Base-by-base conservation (phyloP, 2,329 filamentous ascomycete species). In the Aspergillus candidus region DNA sequence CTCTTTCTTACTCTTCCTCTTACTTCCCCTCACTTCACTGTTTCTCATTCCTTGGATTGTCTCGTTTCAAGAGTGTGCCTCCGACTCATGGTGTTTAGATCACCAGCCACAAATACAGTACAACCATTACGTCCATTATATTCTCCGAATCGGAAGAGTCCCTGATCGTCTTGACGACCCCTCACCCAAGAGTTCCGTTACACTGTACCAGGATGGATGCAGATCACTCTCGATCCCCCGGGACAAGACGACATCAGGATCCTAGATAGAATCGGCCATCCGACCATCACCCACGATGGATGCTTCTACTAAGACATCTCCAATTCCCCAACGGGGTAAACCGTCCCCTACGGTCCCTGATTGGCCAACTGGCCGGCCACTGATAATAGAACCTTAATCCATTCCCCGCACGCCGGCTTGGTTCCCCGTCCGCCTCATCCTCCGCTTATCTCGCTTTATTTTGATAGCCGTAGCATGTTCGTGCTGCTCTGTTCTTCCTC, bases 401-500 rank as follows among this genome's bases (percentile, higher is more conserved):
- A 27, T 39, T 39, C 37, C 37, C 37, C 37, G 37, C 37, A 39
- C 37, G 4, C 11, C 18, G 12, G 4, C 32, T 35, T 7, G 36
- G 40, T 33, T 22, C 13, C 40, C 13, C 18, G 29, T 35, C 58
- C 36, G 36, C 36, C 29, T 38, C 33, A 13, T 17, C 32, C 13
- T 44, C 31, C 11, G 32, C 29, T 29, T 22, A 30, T 33, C 29
- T 12, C 32, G 31, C 31, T 40, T 29, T 11, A 32, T n/a, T 32
- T 39, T 40, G 38, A 31, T 15, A n/a, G 6, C 15, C 10, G 34
- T 17, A 17, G 22, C 22, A 27, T 27, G 22, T 27, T 27, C 22
- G 38, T 30, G 22, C 46, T 38, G 62, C 52, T 49, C 72, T 59
- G 14, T 71, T 53, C 38, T 67, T 58, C 11, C 59, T 63, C 8